Evolutionary conservation across 768 basidiomycete species (phyloP).

Genomic region (Hypholoma sublateritium): DNA sequence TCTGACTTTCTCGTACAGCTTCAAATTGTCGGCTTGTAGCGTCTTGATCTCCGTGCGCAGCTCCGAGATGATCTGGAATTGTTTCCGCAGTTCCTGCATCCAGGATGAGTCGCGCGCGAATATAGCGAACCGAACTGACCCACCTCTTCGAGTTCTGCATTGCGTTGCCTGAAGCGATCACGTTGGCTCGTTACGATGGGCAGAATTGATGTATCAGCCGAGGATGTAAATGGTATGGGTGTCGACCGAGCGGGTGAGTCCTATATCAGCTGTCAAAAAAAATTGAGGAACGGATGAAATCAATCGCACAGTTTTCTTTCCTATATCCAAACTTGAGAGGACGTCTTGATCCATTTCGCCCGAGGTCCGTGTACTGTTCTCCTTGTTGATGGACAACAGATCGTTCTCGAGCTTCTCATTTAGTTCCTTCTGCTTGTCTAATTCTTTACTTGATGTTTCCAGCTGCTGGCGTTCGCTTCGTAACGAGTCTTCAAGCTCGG

Average conservation of each 20-base stretch:
- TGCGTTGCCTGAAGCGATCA: conserved; percentile 96
- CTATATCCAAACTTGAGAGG: conserved; percentile 73
- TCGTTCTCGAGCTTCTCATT: conserved; percentile 95
- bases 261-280: conserved; percentile 8
- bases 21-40: conserved; percentile 93
- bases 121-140: conserved; percentile 12
- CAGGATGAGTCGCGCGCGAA: neutral
- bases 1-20: conserved; percentile 97
- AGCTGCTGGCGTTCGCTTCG: conserved; percentile 58
- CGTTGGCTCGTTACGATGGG: conserved; percentile 98
- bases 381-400: conserved; percentile 76
- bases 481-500: conserved; percentile 75
- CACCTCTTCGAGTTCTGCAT: conserved; percentile 96
- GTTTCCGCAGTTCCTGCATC: conserved; percentile 85
- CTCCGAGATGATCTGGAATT: conserved; percentile 93
- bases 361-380: conserved; percentile 33
- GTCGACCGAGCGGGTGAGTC: conserved; percentile 45
- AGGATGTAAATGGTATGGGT: conserved; percentile 68
- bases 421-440: conserved; percentile 74
- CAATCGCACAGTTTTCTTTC: conserved; percentile 48
- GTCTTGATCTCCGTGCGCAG: conserved; percentile 90
- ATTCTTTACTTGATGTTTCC: conserved; percentile 55
- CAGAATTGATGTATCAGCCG: conserved; percentile 92
- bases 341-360: conserved; percentile 47
- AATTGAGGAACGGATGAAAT: neutral